Conservation (phyloP, 441 rosid species). For the Bruguiera hainesii region DNA sequence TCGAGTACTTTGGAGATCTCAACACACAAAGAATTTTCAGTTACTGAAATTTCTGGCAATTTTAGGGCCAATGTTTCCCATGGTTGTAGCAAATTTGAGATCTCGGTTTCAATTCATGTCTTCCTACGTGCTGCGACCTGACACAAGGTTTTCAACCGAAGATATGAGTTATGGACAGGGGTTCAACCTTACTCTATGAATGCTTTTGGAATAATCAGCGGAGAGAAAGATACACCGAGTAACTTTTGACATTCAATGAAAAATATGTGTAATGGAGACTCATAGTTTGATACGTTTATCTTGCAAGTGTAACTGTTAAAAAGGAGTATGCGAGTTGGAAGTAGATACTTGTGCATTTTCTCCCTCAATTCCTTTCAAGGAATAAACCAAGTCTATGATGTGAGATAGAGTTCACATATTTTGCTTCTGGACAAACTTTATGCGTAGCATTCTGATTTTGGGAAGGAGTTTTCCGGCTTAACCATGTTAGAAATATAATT, state of each 20-base stretch:
- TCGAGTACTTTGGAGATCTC: constrained; percentile 8
- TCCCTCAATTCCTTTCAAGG: too few species aligned
- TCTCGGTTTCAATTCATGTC: constrained; percentile 5
- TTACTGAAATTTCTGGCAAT: neutral
- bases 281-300: too few species aligned
- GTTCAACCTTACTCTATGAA: neutral
- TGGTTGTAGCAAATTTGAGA: neutral
- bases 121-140: neutral
- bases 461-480: too few species aligned
- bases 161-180: neutral
- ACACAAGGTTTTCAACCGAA: neutral
- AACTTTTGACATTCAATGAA: neutral
- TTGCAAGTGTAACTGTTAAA: too few species aligned
- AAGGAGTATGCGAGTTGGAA: too few species aligned
- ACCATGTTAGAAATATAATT: too few species aligned
- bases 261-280: too few species aligned
- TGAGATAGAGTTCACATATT: too few species aligned
- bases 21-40: constrained; percentile 15
- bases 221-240: neutral
- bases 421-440: too few species aligned
- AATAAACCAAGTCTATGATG: too few species aligned
- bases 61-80: neutral
- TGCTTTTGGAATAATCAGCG: neutral
- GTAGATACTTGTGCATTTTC: too few species aligned
- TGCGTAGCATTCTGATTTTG: too few species aligned